These are phyloP conservation scores for Apiospora phragmitis DNA, from an alignment of 2,329 filamentous ascomycete species.

Conservation along the genomic window DNA sequence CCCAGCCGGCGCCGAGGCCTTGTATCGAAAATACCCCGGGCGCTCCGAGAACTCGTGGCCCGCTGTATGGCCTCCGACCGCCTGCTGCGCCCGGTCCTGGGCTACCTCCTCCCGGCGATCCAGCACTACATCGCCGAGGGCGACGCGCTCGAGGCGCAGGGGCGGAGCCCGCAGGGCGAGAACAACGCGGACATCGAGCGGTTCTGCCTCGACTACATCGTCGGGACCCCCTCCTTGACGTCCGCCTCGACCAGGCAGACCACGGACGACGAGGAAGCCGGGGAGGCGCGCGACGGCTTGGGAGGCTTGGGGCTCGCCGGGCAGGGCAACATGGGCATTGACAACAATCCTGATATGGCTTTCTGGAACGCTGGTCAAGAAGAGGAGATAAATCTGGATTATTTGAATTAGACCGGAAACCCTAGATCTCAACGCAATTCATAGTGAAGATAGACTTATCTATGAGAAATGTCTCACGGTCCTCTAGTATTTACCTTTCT, in stretches of 20 bases:
- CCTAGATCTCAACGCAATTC: too few relatives aligned
- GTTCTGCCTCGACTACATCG: background rate
- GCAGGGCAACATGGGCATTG: background rate
- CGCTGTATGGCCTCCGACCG: background rate
- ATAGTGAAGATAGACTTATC: background rate
- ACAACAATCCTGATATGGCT: background rate
- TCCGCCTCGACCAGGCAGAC: background rate
- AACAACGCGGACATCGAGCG: background rate
- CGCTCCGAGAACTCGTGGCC: background rate
- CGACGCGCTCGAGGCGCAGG: background rate
- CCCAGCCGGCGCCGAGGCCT: background rate
- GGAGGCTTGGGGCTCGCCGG: background rate
- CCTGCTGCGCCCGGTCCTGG: background rate
- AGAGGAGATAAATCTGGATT: background rate
- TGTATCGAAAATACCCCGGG: background rate
- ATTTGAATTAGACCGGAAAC: background rate
- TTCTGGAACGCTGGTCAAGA: background rate
- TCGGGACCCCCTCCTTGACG: background rate
- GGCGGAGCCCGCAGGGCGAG: background rate
- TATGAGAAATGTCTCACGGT: background rate
- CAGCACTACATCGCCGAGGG: background rate
- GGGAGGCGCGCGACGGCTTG: background rate
- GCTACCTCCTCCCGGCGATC: background rate
- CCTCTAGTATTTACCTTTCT: accelerated
- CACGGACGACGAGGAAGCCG: background rate